phyloP scores from a whole-genome alignment of 106 monocot species.

The Posidonia australis region DNA sequence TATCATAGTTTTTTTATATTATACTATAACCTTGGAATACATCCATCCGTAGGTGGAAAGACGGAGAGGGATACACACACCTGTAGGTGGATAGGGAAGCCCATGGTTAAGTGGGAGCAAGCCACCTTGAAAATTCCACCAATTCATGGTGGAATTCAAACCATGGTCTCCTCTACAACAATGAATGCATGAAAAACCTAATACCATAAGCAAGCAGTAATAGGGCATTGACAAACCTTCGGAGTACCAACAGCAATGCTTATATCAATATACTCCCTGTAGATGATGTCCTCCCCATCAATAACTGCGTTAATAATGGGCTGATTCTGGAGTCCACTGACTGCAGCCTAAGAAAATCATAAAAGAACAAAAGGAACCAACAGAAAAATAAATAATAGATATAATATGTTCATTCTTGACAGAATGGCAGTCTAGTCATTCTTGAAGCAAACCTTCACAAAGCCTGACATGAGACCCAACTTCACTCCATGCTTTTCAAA shows the following conservation, averaged over 20 bases:
- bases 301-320: slow-evolving; percentile 87
- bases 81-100: too few relatives aligned
- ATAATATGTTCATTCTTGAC: not conserved
- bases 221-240: slow-evolving; percentile 34
- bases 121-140: too few relatives aligned
- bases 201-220: not conserved
- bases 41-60: too few relatives aligned
- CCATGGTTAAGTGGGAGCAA: too few relatives aligned
- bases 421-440: not conserved
- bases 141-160: too few relatives aligned
- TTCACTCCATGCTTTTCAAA: slow-evolving; percentile 82
- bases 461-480: slow-evolving; percentile 88
- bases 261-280: slow-evolving; percentile 78
- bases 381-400: too few relatives aligned
- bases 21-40: too few relatives aligned
- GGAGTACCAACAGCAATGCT: slow-evolving; percentile 90
- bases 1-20: too few relatives aligned
- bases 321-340: slow-evolving; percentile 82
- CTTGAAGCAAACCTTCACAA: slow-evolving; percentile 55
- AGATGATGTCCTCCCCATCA: slow-evolving; percentile 93
- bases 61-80: too few relatives aligned
- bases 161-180: too few relatives aligned
- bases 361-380: slow-evolving; percentile 5
- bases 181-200: too few relatives aligned
- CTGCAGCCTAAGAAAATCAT: slow-evolving; percentile 56